These are phyloP conservation scores for Aphanomyces astaci DNA, from an alignment of 352 stramenopile genomes.

Conservation along the genomic window DNA sequence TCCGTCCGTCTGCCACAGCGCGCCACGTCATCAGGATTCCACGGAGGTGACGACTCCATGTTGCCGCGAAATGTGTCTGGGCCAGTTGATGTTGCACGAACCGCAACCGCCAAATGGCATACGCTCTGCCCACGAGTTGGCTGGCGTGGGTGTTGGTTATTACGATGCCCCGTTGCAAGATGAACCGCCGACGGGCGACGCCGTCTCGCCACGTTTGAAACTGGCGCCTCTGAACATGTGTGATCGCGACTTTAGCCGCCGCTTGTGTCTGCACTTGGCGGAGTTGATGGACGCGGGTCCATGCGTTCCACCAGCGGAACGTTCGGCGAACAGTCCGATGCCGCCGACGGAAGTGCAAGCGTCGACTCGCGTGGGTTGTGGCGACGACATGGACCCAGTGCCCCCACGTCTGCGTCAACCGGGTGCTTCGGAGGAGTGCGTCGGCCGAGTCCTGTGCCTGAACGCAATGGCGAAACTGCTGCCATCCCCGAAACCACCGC, in stretches of 20 bases:
- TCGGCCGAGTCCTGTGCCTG: background rate
- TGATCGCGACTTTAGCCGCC: background rate
- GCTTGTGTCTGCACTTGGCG: background rate
- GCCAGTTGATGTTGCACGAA: background rate
- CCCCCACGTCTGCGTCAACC: background rate
- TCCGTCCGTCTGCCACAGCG: background rate
- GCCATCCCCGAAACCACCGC: background rate
- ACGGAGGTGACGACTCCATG: background rate
- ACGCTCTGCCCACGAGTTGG: background rate
- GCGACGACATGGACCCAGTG: background rate
- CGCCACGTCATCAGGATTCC: background rate
- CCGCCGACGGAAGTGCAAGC: background rate
- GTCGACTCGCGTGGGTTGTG: background rate
- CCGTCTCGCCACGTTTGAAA: background rate
- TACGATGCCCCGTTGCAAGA: background rate
- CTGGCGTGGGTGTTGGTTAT: background rate
- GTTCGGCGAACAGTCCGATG: background rate
- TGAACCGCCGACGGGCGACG: background rate
- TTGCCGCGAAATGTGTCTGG: background rate
- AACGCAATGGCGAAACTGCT: background rate
- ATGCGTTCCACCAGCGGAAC: background rate
- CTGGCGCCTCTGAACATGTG: background rate
- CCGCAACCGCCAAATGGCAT: background rate
- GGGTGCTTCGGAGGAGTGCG: background rate
- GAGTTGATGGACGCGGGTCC: background rate